Conservation (phyloP, 257 asterid species). For the Petunia secreta region DNA sequence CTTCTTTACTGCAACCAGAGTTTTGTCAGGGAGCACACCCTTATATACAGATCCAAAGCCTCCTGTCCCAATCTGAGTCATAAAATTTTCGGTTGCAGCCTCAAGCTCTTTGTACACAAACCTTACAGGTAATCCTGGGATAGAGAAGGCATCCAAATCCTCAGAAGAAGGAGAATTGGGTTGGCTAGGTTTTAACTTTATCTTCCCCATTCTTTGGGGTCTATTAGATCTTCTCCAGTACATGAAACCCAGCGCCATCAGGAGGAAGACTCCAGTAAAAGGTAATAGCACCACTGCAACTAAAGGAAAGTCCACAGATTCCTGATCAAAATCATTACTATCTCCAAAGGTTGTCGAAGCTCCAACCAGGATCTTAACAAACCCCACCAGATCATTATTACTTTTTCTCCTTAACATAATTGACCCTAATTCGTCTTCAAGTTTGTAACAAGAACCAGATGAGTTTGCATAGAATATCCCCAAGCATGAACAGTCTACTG, state of each 20-base stretch:
- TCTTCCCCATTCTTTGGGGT: constrained; percentile 31
- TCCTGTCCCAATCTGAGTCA: constrained; percentile 67
- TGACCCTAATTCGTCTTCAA: constrained; percentile 59
- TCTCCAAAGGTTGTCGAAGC: constrained; percentile 30
- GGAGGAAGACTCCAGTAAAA: constrained; percentile 42
- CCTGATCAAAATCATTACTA: constrained; percentile 15
- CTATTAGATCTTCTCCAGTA: constrained; percentile 27
- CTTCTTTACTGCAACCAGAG: constrained; percentile 71
- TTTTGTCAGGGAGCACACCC: constrained; percentile 61
- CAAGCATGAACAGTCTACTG: constrained; percentile 64
- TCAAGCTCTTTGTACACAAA: constrained; percentile 57
- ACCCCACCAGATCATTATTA: constrained; percentile 46
- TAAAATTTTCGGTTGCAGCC: constrained; percentile 63
- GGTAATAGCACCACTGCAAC: constrained; percentile 65
- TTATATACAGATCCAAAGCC: constrained; percentile 76
- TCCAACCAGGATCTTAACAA: constrained; percentile 41
- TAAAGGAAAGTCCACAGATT: constrained; percentile 40
- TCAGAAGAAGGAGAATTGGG: constrained; percentile 40
- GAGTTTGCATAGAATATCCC: constrained; percentile 61
- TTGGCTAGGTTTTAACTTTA: constrained; percentile 10
- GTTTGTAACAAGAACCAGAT: constrained; percentile 63
- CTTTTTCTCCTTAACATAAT: constrained; percentile 39
- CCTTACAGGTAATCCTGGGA: constrained; percentile 69
- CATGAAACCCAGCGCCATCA: constrained; percentile 41
- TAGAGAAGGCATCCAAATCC: constrained; percentile 42